A percentile compares a stretch with the other conserved stretches of the same genome.
Evolutionary conservation across 805 yeast species (phyloP).

Genomic region (Lipomyces spencermartinsiae): DNA sequence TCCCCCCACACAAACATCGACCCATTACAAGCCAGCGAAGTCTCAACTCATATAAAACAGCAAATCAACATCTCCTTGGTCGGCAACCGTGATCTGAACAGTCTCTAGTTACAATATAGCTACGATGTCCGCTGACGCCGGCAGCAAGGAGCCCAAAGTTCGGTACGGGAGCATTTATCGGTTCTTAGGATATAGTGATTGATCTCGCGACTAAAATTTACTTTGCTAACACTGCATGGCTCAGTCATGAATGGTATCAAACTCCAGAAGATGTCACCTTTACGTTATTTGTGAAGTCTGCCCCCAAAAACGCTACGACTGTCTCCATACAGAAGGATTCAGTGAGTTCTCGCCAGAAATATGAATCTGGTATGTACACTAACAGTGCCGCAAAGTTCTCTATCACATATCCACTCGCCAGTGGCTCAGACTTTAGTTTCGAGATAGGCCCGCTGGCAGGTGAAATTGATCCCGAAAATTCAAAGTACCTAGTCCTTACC

Average conservation of each 20-base stretch:
- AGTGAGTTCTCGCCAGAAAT: conserved; percentile 12
- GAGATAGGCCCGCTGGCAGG: conserved; percentile 60
- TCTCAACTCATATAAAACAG: not conserved
- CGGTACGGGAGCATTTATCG: not conserved
- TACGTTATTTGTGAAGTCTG: conserved; percentile 71
- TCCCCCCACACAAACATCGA: not conserved
- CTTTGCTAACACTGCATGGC: not conserved
- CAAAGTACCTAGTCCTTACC: conserved; percentile 60
- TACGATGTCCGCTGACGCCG: not conserved
- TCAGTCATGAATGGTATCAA: conserved; percentile 76
- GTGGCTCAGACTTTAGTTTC: conserved; percentile 62
- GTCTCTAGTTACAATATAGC: not conserved
- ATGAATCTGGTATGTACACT: not conserved
- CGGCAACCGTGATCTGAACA: not conserved
- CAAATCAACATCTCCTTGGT: not conserved
- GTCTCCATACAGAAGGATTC: conserved; percentile 48
- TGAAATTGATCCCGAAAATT: conserved; percentile 55
- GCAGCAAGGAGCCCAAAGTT: not conserved
- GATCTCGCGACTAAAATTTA: not conserved
- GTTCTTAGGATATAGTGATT: not conserved
- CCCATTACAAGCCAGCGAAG: not conserved
- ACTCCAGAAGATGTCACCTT: conserved; percentile 61
- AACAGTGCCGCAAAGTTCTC: conserved; percentile 22
- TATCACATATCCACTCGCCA: conserved; percentile 35
- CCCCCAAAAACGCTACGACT: conserved; percentile 56